Conservation (phyloP, 2,329 filamentous ascomycete species). For the Chrysoporthe puriensis region DNA sequence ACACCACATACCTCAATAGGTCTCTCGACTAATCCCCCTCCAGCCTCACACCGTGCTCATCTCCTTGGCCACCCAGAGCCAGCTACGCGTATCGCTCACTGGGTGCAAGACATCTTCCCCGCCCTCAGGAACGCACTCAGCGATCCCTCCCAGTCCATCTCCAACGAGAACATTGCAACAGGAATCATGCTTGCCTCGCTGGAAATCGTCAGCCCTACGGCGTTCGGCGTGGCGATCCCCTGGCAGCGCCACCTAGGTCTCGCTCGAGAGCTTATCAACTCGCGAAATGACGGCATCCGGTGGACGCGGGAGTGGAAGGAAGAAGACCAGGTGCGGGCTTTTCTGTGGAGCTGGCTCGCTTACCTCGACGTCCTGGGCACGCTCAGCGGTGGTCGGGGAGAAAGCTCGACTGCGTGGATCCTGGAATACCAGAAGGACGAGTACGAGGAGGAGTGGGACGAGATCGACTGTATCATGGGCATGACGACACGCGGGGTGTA, state of each 20-base stretch:
- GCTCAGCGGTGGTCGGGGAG: slow-evolving; percentile 62
- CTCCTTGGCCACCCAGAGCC: slow-evolving; percentile 76
- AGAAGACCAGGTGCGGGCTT: slow-evolving; percentile 67
- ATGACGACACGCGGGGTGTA: slow-evolving; percentile 75
- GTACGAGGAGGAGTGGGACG: slow-evolving; percentile 57
- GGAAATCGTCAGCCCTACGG: slow-evolving; percentile 80
- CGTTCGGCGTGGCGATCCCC: slow-evolving; percentile 77
- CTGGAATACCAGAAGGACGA: slow-evolving; percentile 55
- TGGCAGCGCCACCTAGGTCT: slow-evolving; percentile 81
- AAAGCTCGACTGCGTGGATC: slow-evolving; percentile 53
- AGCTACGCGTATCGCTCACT: slow-evolving; percentile 75
- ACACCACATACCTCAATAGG: background rate
- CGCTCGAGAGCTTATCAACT: slow-evolving; percentile 74
- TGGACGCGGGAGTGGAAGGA: slow-evolving; percentile 53
- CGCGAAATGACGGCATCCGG: slow-evolving; percentile 52
- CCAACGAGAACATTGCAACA: slow-evolving; percentile 75
- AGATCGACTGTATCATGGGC: slow-evolving; percentile 81
- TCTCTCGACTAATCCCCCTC: slow-evolving; percentile 1
- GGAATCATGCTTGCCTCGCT: slow-evolving; percentile 85
- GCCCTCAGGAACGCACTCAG: slow-evolving; percentile 69
- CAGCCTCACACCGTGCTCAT: slow-evolving; percentile 77
- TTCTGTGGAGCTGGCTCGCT: slow-evolving; percentile 80
- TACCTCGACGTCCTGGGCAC: slow-evolving; percentile 82
- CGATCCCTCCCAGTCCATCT: slow-evolving; percentile 64
- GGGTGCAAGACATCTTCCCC: slow-evolving; percentile 80